Evolutionary conservation across 2,329 filamentous ascomycete species (phyloP), one percentile per base, ranked within the genome.

Genomic region (Neopestalotiopsis clavispora): DNA sequence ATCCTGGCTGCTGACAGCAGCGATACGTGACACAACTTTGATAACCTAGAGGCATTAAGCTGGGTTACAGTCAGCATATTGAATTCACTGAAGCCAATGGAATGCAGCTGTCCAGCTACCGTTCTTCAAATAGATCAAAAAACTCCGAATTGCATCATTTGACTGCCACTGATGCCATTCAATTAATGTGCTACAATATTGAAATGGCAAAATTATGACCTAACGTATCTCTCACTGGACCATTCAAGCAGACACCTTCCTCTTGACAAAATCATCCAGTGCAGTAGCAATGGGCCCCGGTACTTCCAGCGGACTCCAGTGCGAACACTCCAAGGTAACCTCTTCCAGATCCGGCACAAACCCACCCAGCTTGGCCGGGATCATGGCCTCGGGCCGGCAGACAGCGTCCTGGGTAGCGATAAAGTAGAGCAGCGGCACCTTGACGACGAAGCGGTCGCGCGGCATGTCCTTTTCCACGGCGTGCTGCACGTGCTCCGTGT

Each of bases 341-440:
- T 57, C 71, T 32, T 78, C 76, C 34, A 77, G 60, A 10, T 75
- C 65, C 1, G 76, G 75, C 28, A 79, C 65, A 2, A 75, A 62
- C 0, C 76, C 76, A 2, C 67, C 69, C 30, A 23, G 6, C 38
- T 38, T 42, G 38, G 60, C 68, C 0, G 64, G 62, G 28, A 70
- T 64, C 58, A 78, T 72, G 5, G 67, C 14, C 10, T 72, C 74
- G 4, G 73, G 69, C 45, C 71, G 66, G 64, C 77, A 76, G 1
- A 79, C 74, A 5, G 71, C 69, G 34, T 80, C 78, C 17, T 72
- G 67, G 4, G 71, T 68, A 14, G 74, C 76, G 3, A 74, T 71
- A 67, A 78, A 71, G 67, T 67, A 78, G 2, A 80, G 65, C 10
- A 72, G 59, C 1, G 78, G 77, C 52, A 78, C 74, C 1, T 69